phyloP scores from a whole-genome alignment of 176 grass and related monocot species.

The Eragrostis curvula region DNA sequence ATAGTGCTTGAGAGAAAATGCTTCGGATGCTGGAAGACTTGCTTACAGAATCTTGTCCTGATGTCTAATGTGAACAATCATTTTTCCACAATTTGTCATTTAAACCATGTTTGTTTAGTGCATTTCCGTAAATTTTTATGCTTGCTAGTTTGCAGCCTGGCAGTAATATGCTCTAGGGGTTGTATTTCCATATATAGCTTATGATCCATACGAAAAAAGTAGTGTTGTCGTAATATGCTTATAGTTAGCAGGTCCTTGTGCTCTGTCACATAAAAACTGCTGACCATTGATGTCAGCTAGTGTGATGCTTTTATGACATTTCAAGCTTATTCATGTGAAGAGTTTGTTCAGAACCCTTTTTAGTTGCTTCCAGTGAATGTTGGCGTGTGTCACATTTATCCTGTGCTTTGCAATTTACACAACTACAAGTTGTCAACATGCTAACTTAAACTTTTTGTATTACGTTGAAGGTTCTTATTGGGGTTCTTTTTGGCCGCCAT shows the following conservation, averaged over 20 bases:
- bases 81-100: not conserved
- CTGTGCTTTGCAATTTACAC: not conserved
- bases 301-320: not conserved
- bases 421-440: not conserved
- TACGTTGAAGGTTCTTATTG: constrained; percentile 60
- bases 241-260: not conserved
- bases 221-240: not conserved
- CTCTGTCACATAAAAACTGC: not conserved
- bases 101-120: not conserved
- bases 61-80: not conserved
- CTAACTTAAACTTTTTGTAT: constrained; percentile 1
- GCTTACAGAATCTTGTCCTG: not conserved
- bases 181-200: not conserved
- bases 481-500: constrained; percentile 72
- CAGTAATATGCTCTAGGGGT: not conserved
- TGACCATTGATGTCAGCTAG: not conserved
- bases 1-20: not conserved
- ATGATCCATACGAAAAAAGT: not conserved
- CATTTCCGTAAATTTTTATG: not conserved
- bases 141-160: not conserved
- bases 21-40: not conserved
- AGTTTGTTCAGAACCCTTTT: not conserved
- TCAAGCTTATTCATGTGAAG: not conserved
- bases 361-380: not conserved
- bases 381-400: not conserved